phyloP scores from a whole-genome alignment of 2,329 filamentous ascomycete genomes.

The Cucurbitaria berberidis region DNA sequence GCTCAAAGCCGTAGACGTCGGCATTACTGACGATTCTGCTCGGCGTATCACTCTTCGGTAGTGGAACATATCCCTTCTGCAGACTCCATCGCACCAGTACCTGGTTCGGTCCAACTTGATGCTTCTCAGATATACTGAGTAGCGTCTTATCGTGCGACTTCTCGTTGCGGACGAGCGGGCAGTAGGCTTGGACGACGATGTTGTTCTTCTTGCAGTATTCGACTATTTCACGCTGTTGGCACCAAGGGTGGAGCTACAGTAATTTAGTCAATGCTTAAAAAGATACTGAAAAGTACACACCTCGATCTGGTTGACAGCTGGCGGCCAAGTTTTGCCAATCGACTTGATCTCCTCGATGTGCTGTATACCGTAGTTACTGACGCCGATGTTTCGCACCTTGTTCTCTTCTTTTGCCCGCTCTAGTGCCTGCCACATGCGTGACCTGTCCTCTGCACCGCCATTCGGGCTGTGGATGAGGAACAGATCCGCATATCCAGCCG shows the following conservation, averaged over 20 bases:
- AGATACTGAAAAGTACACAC: constrained; percentile 50
- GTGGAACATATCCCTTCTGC: constrained; percentile 66
- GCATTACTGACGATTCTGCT: constrained; percentile 45
- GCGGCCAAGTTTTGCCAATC: constrained; percentile 71
- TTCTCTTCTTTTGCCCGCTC: constrained; percentile 67
- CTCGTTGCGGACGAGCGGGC: constrained; percentile 71
- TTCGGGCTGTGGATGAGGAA: constrained; percentile 73
- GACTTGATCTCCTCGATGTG: constrained; percentile 72
- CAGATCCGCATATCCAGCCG: constrained; percentile 70
- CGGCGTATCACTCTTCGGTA: constrained; percentile 50
- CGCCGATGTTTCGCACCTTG: constrained; percentile 69
- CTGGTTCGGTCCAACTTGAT: constrained; percentile 76
- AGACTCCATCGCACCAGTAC: constrained; percentile 80
- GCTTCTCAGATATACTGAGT: constrained; percentile 70
- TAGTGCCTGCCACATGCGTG: constrained; percentile 70
- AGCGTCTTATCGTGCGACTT: constrained; percentile 73
- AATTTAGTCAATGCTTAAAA: background rate
- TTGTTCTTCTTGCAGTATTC: constrained; percentile 64
- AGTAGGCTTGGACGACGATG: constrained; percentile 69
- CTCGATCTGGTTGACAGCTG: constrained; percentile 77
- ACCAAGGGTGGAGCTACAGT: constrained; percentile 72
- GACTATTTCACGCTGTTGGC: constrained; percentile 66
- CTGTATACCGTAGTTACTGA: constrained; percentile 72
- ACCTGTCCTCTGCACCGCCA: constrained; percentile 60
- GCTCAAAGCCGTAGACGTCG: constrained; percentile 45